Evolutionary conservation across 2,329 filamentous ascomycete genomes (phyloP).

Genomic region (Colletotrichum horii): DNA sequence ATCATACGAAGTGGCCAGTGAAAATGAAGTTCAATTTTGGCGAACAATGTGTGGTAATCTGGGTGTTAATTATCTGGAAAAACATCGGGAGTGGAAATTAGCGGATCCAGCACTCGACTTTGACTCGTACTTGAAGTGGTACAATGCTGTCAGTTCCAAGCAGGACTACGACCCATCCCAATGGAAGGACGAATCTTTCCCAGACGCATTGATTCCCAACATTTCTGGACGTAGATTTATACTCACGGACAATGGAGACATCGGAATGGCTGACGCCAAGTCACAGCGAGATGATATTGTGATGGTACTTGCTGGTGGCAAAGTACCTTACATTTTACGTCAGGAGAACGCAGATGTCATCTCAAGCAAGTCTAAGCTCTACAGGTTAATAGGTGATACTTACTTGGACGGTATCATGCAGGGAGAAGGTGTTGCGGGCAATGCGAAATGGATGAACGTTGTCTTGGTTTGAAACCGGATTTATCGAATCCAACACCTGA

Average conservation of each 20-base stretch:
- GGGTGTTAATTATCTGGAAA: neutral
- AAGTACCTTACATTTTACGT: neutral
- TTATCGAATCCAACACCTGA: too few relatives aligned
- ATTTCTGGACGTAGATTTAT: neutral
- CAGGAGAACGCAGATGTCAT: neutral
- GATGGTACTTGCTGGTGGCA: neutral
- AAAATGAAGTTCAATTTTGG: neutral
- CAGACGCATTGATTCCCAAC: neutral
- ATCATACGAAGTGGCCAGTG: neutral
- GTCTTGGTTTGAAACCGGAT: neutral
- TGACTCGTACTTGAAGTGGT: neutral
- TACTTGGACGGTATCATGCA: neutral
- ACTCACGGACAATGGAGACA: neutral
- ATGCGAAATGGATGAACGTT: neutral
- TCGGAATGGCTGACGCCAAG: neutral
- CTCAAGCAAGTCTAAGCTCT: neutral
- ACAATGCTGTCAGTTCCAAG: neutral
- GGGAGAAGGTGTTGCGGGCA: fast-evolving
- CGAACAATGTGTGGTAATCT: neutral
- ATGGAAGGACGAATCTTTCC: neutral
- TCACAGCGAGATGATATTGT: neutral
- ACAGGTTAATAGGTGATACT: neutral
- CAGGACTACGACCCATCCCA: neutral
- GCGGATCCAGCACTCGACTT: neutral
- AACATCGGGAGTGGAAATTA: neutral